A percentile compares a stretch with the other conserved stretches of the same genome.
Evolutionary conservation across 225 moss, liverwort and hornwort species (phyloP).

Genomic region (Antitrichia curtipendula): DNA sequence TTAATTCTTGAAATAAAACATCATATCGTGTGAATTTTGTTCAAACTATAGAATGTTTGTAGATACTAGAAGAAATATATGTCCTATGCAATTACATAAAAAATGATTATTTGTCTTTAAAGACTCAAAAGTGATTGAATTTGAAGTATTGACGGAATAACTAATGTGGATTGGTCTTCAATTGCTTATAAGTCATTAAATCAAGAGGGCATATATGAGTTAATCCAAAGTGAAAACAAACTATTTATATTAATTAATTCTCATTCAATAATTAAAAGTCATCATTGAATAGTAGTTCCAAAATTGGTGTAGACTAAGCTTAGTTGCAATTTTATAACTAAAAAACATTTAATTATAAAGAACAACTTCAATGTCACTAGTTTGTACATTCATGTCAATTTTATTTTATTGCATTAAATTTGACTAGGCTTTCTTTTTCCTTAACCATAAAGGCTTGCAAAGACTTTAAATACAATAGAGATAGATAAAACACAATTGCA

Average conservation of each 20-base stretch:
- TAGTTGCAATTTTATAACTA: neutral
- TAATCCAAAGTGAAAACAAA: neutral
- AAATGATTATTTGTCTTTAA: neutral
- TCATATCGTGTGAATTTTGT: neutral
- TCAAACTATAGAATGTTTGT: neutral
- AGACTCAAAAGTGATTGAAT: neutral
- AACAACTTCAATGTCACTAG: accelerated
- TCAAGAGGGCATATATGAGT: neutral
- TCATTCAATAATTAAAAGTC: neutral
- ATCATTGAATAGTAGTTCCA: neutral
- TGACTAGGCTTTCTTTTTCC: neutral
- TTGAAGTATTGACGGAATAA: neutral
- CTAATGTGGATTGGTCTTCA: neutral
- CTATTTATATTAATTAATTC: neutral
- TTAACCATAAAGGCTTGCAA: neutral
- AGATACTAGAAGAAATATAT: neutral
- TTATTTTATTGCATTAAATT: neutral
- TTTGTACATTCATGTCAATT: neutral
- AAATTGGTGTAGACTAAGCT: accelerated
- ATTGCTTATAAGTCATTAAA: neutral
- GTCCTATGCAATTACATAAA: too few species aligned
- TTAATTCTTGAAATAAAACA: neutral
- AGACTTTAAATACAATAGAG: neutral
- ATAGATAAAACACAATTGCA: too few species aligned
- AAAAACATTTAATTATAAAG: neutral